These are phyloP conservation scores for Cercophora scortea DNA, from an alignment of 495 filamentous ascomycete species.

Conservation along the genomic window DNA sequence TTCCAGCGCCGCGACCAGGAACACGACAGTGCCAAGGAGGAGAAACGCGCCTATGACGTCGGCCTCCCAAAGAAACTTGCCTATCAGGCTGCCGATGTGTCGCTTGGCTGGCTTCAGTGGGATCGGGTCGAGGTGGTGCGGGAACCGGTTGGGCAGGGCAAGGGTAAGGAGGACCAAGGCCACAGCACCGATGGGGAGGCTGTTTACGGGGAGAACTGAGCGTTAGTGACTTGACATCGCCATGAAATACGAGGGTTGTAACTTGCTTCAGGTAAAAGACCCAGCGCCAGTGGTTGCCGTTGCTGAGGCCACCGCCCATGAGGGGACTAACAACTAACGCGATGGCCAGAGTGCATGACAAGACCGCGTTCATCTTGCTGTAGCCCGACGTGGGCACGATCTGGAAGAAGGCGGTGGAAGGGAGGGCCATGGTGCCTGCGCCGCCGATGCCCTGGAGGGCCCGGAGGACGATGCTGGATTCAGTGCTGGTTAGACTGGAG, in stretches of 20 bases:
- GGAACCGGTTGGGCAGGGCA: background rate
- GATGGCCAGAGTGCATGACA: constrained; percentile 35
- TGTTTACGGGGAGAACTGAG: constrained; percentile 6
- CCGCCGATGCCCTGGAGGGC: constrained; percentile 42
- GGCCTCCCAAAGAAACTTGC: background rate
- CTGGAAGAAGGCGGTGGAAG: constrained; percentile 36
- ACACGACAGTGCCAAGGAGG: constrained; percentile 3
- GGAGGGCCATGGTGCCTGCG: background rate
- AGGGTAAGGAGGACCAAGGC: background rate
- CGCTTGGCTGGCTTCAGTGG: background rate
- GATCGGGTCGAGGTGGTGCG: background rate
- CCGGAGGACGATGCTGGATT: constrained; percentile 39
- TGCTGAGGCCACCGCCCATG: constrained; percentile 32
- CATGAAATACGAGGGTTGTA: too few relatives aligned
- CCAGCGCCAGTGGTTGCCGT: constrained; percentile 25
- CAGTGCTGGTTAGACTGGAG: background rate
- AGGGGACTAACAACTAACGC: constrained; percentile 33
- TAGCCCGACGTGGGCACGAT: constrained; percentile 37
- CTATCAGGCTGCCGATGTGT: background rate
- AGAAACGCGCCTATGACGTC: constrained; percentile 29
- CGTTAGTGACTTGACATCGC: too few relatives aligned
- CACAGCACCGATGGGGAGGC: background rate
- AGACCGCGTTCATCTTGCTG: constrained; percentile 34
- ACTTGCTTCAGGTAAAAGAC: constrained; percentile 17
- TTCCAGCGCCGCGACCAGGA: constrained; percentile 38